Base-by-base conservation (phyloP, 495 filamentous ascomycete species). In the Aspergillus mulundensis region DNA sequence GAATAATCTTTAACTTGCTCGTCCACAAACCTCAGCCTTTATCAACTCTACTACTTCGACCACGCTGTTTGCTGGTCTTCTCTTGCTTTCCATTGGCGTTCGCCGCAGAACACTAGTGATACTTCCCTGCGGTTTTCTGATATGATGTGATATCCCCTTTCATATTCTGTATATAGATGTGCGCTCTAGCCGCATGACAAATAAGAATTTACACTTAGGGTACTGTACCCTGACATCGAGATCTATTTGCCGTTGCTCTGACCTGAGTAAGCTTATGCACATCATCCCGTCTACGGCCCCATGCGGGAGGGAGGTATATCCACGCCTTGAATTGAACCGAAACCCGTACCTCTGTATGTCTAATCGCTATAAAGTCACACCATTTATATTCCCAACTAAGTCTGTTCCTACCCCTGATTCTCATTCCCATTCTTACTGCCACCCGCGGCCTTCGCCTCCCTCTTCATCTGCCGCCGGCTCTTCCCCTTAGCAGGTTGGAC, bases 391-490 rank as follows among this genome's bases (percentile, higher is more conserved):
- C 5, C 32, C 7, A 14, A 2, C 12, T 30, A 5, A 40, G 6
- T 14, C 19, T 15, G 14, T 21, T 20, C 40, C 40, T 42, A 1
- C 11, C 24, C 7, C 5, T 34, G 16, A n/a, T 7, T 16, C 21
- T 21, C 28, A 16, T 19, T 16, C n/a, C 10, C 8, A 7, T 21
- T 57, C 53, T 49, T 32, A 47, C 34, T 48, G 73, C 64, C 62
- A 75, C 76, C 54, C 79, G 67, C 8, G 70, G 32, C 71, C 47
- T 76, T 74, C 63, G 79, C 77, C 15, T 81, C 71, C 50, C 71
- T 79, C 63, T 82, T 85, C 66, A 71, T 65, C 62, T 79, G 75
- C 63, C 71, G 77, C 60, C 71, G 79, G 47, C 77, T 79, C 62
- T 74, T 72, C 14, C 56, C 58, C 54, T 64, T 75, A 24, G n/a